Evolutionary conservation across 352 stramenopile species (phyloP).

Genomic region (Pythium aphanidermatum): DNA sequence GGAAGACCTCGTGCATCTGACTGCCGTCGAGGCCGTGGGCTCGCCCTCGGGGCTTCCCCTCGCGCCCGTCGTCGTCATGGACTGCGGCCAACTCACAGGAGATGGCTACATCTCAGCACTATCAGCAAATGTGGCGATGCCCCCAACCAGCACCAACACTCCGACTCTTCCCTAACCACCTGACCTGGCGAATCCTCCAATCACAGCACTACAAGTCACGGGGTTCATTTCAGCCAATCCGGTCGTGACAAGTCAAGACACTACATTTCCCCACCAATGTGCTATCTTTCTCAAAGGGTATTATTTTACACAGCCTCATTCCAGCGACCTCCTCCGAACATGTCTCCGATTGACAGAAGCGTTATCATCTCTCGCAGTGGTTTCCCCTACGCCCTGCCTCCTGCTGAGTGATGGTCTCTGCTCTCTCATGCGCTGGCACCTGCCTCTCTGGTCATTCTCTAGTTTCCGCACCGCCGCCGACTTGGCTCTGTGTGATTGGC

Average conservation of each 20-base stretch:
- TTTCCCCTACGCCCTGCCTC: neutral
- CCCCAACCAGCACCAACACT: slow-evolving; percentile 7
- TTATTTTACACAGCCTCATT: slow-evolving; percentile 3
- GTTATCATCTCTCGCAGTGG: neutral
- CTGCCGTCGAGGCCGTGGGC: slow-evolving; percentile 37
- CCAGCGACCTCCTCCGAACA: too few relatives aligned
- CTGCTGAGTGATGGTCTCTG: neutral
- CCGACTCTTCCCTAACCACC: slow-evolving; percentile 7
- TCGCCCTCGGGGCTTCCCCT: slow-evolving; percentile 43
- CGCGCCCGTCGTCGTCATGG: slow-evolving; percentile 40
- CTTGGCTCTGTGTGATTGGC: slow-evolving; percentile 17
- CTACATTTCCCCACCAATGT: neutral
- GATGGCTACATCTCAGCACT: slow-evolving; percentile 28
- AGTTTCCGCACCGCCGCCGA: neutral
- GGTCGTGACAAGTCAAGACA: slow-evolving; percentile 40
- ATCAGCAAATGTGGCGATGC: too few relatives aligned
- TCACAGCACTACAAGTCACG: slow-evolving; percentile 21
- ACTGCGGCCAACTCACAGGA: slow-evolving; percentile 52
- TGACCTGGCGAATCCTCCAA: slow-evolving; percentile 9
- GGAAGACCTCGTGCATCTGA: slow-evolving; percentile 53
- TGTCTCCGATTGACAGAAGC: too few relatives aligned
- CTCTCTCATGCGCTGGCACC: neutral
- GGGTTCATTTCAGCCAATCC: slow-evolving; percentile 38
- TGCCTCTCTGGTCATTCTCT: slow-evolving; percentile 1
- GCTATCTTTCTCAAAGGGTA: neutral